Evolutionary conservation across 805 yeast genomes (phyloP).

Genomic region (Wickerhamiella shivajii): DNA sequence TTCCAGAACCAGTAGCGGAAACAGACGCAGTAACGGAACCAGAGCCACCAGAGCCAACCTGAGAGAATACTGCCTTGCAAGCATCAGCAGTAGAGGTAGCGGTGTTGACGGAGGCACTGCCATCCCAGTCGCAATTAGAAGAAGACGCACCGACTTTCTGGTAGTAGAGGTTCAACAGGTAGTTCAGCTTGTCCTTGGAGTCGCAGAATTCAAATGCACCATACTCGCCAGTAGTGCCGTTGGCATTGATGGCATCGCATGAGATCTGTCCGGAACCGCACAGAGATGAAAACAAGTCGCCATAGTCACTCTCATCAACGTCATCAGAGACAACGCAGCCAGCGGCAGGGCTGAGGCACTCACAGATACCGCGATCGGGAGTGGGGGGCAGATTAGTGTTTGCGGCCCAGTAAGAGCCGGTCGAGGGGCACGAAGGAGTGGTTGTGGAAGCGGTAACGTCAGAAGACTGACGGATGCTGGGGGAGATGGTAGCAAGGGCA

Average conservation of each 20-base stretch:
- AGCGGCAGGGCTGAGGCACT: slow-evolving; percentile 40
- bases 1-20: slow-evolving; percentile 21
- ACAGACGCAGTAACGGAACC: slow-evolving; percentile 37
- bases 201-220: slow-evolving; percentile 67
- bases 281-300: slow-evolving; percentile 40
- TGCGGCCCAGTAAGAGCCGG: slow-evolving; percentile 46
- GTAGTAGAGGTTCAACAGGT: slow-evolving; percentile 51
- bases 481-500: slow-evolving; percentile 36
- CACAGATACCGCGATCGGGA: slow-evolving; percentile 52
- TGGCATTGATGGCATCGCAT: slow-evolving; percentile 46
- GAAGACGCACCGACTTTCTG: slow-evolving; percentile 29
- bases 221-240: slow-evolving; percentile 51
- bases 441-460: slow-evolving; percentile 28
- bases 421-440: slow-evolving; percentile 36
- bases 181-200: slow-evolving; percentile 54
- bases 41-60: slow-evolving; percentile 60
- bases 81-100: slow-evolving; percentile 32
- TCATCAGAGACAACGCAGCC: slow-evolving; percentile 43
- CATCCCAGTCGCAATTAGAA: slow-evolving; percentile 56
- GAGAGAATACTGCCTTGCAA: slow-evolving; percentile 39
- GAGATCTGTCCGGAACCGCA: slow-evolving; percentile 36
- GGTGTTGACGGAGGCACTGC: slow-evolving; percentile 44
- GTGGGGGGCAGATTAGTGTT: slow-evolving; percentile 60
- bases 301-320: slow-evolving; percentile 42
- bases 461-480: slow-evolving; percentile 31